These are phyloP conservation scores for Lippia alba DNA, from an alignment of 305 asterid species.

Conservation along the genomic window DNA sequence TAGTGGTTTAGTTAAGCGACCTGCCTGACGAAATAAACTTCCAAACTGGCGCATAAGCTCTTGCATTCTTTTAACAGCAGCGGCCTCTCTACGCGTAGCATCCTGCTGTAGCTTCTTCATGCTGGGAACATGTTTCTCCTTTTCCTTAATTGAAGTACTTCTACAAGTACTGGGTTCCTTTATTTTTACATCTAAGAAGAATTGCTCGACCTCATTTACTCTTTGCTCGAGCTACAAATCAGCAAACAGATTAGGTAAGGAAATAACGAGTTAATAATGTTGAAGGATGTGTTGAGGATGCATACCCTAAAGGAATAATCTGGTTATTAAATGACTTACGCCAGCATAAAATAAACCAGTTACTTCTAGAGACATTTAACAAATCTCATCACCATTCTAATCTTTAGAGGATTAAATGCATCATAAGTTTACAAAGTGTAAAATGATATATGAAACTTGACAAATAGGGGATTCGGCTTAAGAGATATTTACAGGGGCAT, in stretches of 20 bases:
- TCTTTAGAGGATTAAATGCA: neutral
- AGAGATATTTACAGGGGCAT: conserved; percentile 11
- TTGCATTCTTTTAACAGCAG: conserved; percentile 94
- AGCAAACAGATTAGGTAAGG: conserved; percentile 25
- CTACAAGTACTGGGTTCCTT: conserved; percentile 52
- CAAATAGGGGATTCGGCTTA: conserved; percentile 1
- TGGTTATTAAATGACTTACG: neutral
- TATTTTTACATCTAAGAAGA: conserved; percentile 50
- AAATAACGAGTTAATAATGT: conserved; percentile 21
- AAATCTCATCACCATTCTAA: conserved; percentile 10
- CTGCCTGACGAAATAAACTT: conserved; percentile 83
- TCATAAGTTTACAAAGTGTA: conserved; percentile 9
- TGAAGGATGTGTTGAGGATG: neutral
- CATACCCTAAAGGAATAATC: neutral
- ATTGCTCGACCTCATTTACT: conserved; percentile 73
- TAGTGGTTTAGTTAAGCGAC: conserved; percentile 36
- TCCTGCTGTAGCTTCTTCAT: conserved; percentile 86
- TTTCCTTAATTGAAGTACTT: conserved; percentile 53
- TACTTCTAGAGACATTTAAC: conserved; percentile 1
- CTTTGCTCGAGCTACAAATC: conserved; percentile 74
- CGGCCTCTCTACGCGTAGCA: conserved; percentile 89
- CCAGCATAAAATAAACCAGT: conserved; percentile 6
- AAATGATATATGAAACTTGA: neutral
- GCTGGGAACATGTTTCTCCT: conserved; percentile 76
- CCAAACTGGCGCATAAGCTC: conserved; percentile 98